Evolutionary conservation across 2,329 filamentous ascomycete genomes (phyloP).

Genomic region (Gliomastix tumulicola): DNA sequence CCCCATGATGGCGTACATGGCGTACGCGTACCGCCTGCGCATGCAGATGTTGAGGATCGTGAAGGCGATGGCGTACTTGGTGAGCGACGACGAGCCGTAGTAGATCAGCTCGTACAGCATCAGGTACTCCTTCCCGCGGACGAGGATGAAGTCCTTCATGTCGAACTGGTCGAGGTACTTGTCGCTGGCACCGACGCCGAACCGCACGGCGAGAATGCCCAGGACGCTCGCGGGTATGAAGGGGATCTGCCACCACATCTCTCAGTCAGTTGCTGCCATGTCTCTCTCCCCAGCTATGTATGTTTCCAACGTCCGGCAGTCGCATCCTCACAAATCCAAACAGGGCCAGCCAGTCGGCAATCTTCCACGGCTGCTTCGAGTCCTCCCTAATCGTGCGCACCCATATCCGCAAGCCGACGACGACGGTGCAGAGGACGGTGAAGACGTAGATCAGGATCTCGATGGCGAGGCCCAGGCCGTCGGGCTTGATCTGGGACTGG

Average conservation of each 20-base stretch:
- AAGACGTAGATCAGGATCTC: slow-evolving; percentile 1
- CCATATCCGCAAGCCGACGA: slow-evolving; percentile 6
- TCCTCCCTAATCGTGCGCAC: slow-evolving; percentile 2
- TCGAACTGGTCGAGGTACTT: not conserved
- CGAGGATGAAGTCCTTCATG: not conserved
- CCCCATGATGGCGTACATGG: not conserved
- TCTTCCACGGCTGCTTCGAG: not conserved
- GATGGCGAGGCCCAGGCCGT: not conserved
- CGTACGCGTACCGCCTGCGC: slow-evolving; percentile 5
- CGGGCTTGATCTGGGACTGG: not conserved
- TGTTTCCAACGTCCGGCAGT: too few species aligned
- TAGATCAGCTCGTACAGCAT: slow-evolving; percentile 10
- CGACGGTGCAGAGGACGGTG: slow-evolving; percentile 2
- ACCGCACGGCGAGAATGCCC: slow-evolving; percentile 5
- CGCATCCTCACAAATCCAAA: too few species aligned
- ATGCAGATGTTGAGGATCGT: slow-evolving; percentile 6
- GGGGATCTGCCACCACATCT: slow-evolving; percentile 4
- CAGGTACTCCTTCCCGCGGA: slow-evolving; percentile 6
- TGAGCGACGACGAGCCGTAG: slow-evolving; percentile 11
- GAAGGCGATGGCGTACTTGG: slow-evolving; percentile 13
- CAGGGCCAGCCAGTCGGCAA: slow-evolving; percentile 1
- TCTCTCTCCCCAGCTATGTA: too few species aligned
- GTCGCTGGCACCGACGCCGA: slow-evolving; percentile 5
- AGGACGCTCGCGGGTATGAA: slow-evolving; percentile 5
- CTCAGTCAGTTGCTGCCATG: too few species aligned